Conservation (phyloP, 345 rosid species). For the Eucalyptus pauciflora region DNA sequence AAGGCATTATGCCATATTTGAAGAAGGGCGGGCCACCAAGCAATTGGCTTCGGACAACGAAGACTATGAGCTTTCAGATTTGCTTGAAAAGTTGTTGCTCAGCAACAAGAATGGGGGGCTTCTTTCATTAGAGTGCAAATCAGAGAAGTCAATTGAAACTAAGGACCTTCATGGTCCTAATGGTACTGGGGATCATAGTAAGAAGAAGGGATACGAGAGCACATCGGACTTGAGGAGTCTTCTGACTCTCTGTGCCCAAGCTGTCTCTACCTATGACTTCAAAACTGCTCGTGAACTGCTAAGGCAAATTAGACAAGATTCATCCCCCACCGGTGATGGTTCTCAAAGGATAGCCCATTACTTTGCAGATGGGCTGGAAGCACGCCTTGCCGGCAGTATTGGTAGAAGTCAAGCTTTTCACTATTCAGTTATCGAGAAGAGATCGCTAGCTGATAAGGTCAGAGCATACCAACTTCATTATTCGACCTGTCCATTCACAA, state of each 20-base stretch:
- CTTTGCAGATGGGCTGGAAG: constrained; percentile 46
- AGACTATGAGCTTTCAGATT: constrained; percentile 44
- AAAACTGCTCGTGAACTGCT: constrained; percentile 19
- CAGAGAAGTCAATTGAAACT: background rate
- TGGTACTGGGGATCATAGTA: constrained; percentile 1
- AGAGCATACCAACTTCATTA: constrained; percentile 14
- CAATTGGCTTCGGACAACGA: constrained; percentile 29
- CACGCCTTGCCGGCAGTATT: constrained; percentile 3
- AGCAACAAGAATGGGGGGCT: background rate
- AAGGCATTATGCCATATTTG: constrained; percentile 30
- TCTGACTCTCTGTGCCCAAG: constrained; percentile 34
- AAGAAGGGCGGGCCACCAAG: constrained; percentile 46
- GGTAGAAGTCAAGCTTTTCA: background rate
- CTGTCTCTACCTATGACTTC: constrained; percentile 12
- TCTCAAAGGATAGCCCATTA: constrained; percentile 35
- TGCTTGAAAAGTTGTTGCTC: constrained; percentile 51
- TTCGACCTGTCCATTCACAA: constrained; percentile 13
- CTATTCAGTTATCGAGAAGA: background rate
- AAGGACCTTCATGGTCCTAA: background rate
- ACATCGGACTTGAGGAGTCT: constrained; percentile 35
- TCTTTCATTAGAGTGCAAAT: background rate
- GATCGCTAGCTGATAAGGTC: constrained; percentile 8
- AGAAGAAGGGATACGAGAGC: constrained; percentile 1
- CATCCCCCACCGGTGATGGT: constrained; percentile 25
- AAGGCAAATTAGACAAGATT: constrained; percentile 24